Conservation (phyloP, 2,329 filamentous ascomycete genomes). For the Neofusicoccum cordaticola region DNA sequence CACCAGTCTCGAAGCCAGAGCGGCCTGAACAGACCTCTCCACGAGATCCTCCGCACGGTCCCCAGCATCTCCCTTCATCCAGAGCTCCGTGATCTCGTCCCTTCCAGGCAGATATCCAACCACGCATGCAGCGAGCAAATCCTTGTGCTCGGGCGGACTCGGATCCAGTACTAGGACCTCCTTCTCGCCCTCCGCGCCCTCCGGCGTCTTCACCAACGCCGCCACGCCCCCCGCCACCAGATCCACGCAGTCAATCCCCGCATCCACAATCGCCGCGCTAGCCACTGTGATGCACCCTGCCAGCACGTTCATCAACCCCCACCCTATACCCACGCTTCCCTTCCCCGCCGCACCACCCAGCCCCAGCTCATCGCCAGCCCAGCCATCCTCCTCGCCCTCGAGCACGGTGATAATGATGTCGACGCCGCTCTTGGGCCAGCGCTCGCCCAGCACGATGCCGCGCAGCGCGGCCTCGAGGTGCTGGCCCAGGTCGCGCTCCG, state of each 20-base stretch:
- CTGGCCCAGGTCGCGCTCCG: conserved; percentile 83
- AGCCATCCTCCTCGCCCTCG: conserved; percentile 83
- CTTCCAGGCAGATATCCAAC: conserved; percentile 82
- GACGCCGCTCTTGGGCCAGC: conserved; percentile 98
- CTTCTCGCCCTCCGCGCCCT: conserved; percentile 25
- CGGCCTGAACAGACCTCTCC: conserved; percentile 63
- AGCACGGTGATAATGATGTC: conserved; percentile 91
- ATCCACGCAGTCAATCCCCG: conserved; percentile 93
- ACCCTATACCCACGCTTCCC: conserved; percentile 51
- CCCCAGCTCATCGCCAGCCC: conserved; percentile 55
- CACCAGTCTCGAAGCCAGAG: conserved; percentile 57
- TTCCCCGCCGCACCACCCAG: conserved; percentile 43
- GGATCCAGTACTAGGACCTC: conserved; percentile 66
- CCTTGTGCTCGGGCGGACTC: conserved; percentile 73
- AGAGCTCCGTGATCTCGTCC: conserved; percentile 91
- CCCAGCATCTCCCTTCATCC: conserved; percentile 74
- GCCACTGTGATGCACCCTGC: conserved; percentile 91
- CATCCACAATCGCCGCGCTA: conserved; percentile 87
- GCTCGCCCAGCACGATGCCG: conserved; percentile 84
- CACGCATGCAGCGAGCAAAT: conserved; percentile 78
- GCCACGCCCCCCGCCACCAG: conserved; percentile 86
- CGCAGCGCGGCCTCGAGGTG: conserved; percentile 88
- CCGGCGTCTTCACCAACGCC: conserved; percentile 59
- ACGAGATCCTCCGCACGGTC: conserved; percentile 53
- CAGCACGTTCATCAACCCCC: conserved; percentile 88